phyloP scores from a whole-genome alignment of 2,329 filamentous ascomycete species.

The Calonectria crousiana region DNA sequence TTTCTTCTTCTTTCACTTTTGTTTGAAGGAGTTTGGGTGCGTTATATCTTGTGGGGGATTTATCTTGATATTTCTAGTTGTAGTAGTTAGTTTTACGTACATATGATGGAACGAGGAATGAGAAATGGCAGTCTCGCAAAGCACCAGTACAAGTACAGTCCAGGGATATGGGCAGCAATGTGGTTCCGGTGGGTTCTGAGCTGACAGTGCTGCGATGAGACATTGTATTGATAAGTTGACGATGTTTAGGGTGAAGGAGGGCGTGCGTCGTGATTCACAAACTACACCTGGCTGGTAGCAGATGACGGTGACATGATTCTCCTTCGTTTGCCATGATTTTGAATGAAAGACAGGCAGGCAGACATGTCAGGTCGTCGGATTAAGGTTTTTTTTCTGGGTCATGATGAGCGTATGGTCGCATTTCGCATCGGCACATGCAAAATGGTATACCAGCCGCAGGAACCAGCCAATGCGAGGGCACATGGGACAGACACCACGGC shows the following conservation, averaged over 20 bases:
- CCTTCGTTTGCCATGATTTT: neutral
- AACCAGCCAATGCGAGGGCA: neutral
- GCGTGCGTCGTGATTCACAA: neutral
- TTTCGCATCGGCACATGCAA: neutral
- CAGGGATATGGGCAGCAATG: neutral
- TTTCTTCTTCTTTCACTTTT: neutral
- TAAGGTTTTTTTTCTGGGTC: constrained; percentile 11
- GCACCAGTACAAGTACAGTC: neutral
- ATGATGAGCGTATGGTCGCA: neutral
- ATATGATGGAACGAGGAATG: constrained; percentile 21
- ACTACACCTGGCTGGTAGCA: neutral
- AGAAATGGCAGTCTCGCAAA: constrained; percentile 4
- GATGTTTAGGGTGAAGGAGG: neutral
- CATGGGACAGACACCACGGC: neutral
- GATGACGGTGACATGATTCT: neutral
- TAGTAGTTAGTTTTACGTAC: neutral
- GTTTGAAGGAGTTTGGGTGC: neutral
- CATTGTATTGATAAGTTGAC: neutral
- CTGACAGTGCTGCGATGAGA: neutral
- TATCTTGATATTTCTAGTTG: neutral
- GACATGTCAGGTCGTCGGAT: constrained; percentile 10
- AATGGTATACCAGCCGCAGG: neutral
- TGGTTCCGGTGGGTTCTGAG: neutral
- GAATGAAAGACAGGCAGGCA: neutral
- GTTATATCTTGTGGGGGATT: neutral